Evolutionary conservation across 73 alveolate species (phyloP).

Genomic region (Paramecium bursaria): DNA sequence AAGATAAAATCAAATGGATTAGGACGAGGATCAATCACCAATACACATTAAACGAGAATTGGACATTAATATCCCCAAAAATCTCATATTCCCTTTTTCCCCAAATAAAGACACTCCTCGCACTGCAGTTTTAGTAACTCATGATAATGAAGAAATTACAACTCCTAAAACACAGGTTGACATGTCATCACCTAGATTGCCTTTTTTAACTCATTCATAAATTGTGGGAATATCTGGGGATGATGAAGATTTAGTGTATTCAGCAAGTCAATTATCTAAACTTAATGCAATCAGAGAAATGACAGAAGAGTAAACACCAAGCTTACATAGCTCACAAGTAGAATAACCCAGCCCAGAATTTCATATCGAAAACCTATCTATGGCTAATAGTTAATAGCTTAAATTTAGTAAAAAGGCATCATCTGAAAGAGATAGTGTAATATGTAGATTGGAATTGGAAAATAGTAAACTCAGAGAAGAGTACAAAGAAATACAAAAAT

Average conservation of each 20-base stretch:
- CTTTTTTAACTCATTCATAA: conserved; percentile 52
- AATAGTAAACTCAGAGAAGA: conserved; percentile 36
- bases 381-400: conserved; percentile 46
- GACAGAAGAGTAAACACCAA: conserved; percentile 55
- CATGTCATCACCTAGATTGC: conserved; percentile 55
- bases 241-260: conserved; percentile 40
- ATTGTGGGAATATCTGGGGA: conserved; percentile 41
- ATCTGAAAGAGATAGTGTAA: conserved; percentile 9
- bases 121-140: not conserved
- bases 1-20: too few relatives aligned
- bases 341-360: conserved; percentile 28
- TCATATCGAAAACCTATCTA: conserved; percentile 26
- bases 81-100: not conserved
- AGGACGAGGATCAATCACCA: conserved; percentile 50
- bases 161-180: conserved; percentile 48
- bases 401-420: conserved; percentile 32
- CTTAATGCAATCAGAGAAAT: conserved; percentile 38
- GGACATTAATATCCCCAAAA: conserved; percentile 36
- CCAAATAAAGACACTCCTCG: conserved; percentile 42
- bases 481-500: not conserved
- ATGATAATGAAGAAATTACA: conserved; percentile 20
- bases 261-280: not conserved
- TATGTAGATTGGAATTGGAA: conserved; percentile 29
- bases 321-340: not conserved
- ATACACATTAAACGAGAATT: conserved; percentile 42